A percentile compares a stretch with the other conserved stretches of the same genome.
These are phyloP conservation scores for Aspergillus avenaceus DNA, from an alignment of 495 filamentous ascomycete genomes.

Conservation along the genomic window DNA sequence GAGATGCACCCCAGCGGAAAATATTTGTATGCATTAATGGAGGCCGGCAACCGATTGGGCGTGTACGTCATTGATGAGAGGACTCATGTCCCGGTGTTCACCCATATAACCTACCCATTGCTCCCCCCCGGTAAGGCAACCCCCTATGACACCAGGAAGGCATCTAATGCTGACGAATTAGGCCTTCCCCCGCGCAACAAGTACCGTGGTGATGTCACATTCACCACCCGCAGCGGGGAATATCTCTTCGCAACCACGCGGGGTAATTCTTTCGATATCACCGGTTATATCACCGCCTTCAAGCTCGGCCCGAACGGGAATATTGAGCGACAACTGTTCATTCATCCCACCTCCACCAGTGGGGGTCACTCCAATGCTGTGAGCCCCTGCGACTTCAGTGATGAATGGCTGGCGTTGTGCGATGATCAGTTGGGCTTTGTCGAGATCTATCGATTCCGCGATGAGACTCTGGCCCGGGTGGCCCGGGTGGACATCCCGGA, in stretches of 20 bases:
- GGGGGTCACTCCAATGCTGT: conserved; percentile 84
- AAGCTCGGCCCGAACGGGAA: conserved; percentile 62
- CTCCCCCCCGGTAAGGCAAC: conserved; percentile 61
- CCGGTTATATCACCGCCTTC: conserved; percentile 78
- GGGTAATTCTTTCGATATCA: conserved; percentile 67
- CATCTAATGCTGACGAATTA: conserved; percentile 22
- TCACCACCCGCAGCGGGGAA: conserved; percentile 57
- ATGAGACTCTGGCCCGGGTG: conserved; percentile 72
- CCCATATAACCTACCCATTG: conserved; percentile 68
- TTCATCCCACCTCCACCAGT: conserved; percentile 80
- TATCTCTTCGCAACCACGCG: conserved; percentile 81
- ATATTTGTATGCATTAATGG: conserved; percentile 82
- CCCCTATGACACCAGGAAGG: no score
- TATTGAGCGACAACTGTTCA: conserved; percentile 69
- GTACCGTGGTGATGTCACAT: conserved; percentile 77
- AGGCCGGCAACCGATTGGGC: conserved; percentile 73
- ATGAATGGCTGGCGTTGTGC: conserved; percentile 80
- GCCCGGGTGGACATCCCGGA: conserved; percentile 71
- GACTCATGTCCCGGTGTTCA: conserved; percentile 78
- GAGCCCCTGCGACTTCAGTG: conserved; percentile 71
- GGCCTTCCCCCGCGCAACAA: conserved; percentile 47
- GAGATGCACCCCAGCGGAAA: conserved; percentile 71
- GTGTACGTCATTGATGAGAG: conserved; percentile 75
- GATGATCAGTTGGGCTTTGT: conserved; percentile 80
- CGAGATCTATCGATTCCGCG: conserved; percentile 80